Evolutionary conservation across 2,329 filamentous ascomycete genomes (phyloP), one percentile per base, ranked within the genome.

Genomic region (Aspergillus persii): DNA sequence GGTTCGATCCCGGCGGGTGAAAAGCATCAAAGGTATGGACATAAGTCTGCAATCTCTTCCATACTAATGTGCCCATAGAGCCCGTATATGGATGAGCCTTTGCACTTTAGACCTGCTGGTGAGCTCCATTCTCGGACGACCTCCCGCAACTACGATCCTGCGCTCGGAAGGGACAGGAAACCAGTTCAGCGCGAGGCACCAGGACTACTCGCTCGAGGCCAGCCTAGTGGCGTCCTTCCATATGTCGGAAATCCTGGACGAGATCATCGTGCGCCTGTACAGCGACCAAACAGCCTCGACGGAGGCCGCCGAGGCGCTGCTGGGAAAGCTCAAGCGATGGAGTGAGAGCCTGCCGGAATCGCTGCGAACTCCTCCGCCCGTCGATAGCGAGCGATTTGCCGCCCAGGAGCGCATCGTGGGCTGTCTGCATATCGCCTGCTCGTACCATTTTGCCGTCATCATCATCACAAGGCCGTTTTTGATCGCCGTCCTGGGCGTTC

Each of bases 371-470:
- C 59, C 60, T 39, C 66, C 62, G 41, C 58, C 30, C 39, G 65
- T 29, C 39, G 67, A 51, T 48, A 64, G 62, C 51, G 64, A 63
- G 50, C 62, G 60, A 30, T 33, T 62, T 50, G 59, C 57, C 4
- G 66, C 65, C 2, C 69, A 69, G 47, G 71, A 76, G 18, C 75
- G 73, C 0, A 76, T 78, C 2, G 77, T 84, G 29, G 80, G 79
- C 0, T 83, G 79, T 27, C 74, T 84, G 1, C 83, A 86, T 56
- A 78, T 86, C 5, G 81, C 83, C 0, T 86, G 83, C 58, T 72
- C 81, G 0, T 86, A 86, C 63, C 85, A 86, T 62, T 84, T 86
- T 56, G 81, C 83, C 0, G 81, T 86, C 0, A 86, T 84, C 23
- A 68, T 86, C 0, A 81, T 83, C 2, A 85, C 83, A 0, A 75